Evolutionary conservation across 805 yeast species (phyloP), one percentile per base, ranked within the genome.

Genomic region (Kregervanrija delftensis): DNA sequence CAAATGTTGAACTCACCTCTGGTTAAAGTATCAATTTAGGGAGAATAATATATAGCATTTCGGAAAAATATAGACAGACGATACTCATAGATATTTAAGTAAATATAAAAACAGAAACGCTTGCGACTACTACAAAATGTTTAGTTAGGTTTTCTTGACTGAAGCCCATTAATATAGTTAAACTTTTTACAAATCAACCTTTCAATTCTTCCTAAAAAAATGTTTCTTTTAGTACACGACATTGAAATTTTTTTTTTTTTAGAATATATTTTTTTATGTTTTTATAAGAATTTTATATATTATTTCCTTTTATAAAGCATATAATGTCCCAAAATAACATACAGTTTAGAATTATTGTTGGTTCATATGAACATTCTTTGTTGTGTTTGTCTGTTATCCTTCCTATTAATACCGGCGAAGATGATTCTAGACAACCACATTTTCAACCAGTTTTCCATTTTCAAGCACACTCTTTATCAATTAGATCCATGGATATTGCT

Each of bases 371-470:
- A 66, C 99, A 93, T 66, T 87, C 89, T 50, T 65, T 93, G 39
- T 67, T 90, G 35, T 89, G 97, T 69, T 71, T 89, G 12, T 86
- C 96, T 1, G 67, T 87, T 37, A 74, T 81, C n/a, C 55, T 87
- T 22, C 75, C 79, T 2, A 40, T 46, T 0, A 17, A 48, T n/a
- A 38, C 47, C 2, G 55, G 57, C 2, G 46, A 44, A n/a, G 36
- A 58, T n/a, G 63, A 44, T 14, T 33, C 35, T 8, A 65, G 64
- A 43, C 69, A 74, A 8, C 81, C 89, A 1, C 71, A 86, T 9
- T 93, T 93, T 67, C 89, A 88, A 39, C 96, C 98, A 2, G 82
- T 93, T 37, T 93, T 93, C 71, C 97, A 93, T 63, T 91, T 93
- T 66, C 88, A 91, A 55, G 96, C 99, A 1, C 99, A 93, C 65